Base-by-base conservation (phyloP, 805 yeast species). In the Starmerella floris region DNA sequence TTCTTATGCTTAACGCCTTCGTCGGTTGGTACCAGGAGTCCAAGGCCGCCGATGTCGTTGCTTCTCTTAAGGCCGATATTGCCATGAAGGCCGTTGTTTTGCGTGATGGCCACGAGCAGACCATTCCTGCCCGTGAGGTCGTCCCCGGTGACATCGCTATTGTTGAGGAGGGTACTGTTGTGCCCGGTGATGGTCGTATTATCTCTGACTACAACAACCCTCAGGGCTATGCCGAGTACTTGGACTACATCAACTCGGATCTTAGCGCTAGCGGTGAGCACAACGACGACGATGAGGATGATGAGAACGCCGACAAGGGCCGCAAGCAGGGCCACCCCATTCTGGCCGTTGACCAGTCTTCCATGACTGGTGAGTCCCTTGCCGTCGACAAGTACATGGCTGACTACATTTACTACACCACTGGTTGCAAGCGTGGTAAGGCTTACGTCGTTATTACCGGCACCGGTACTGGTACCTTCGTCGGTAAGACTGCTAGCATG, bases 31-130 rank as follows among this genome's bases (percentile, higher is more conserved):
- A 84, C 61, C 95, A 85, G 74, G 95, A 85, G 72, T 83, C 72
- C 79, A 94, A 85, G 73, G 95, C 95, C 56, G 95, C 95, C 72
- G 85, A 94, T 56, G 87, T 84, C 72, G 95, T 85, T 54, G 95
- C 85, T 50, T 94, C 83, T 65, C 79, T 85, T 68, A 85, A 85
- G 76, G 87, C 85, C 68, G 84, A 94, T 60, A 72, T 84, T 59
- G 95, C 95, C 52, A 82, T 83, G 79, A 64, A 83, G 65, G 94
- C 95, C 58, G 65, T 70, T 53, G 85, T 83, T 59, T 72, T 84
- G 62, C 78, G 95, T 73, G 79, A 83, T 63, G 91, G 94, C 67
- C 70, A 74, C 52, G 69, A 80, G 57, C 66, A 73, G 59, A 88
- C 79, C 68, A 68, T 83, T 57, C 76, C 76, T 56, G 79, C 94